Evolutionary conservation across 1,284 basidiomycete species (phyloP).

Genomic region (Serendipita sp.): DNA sequence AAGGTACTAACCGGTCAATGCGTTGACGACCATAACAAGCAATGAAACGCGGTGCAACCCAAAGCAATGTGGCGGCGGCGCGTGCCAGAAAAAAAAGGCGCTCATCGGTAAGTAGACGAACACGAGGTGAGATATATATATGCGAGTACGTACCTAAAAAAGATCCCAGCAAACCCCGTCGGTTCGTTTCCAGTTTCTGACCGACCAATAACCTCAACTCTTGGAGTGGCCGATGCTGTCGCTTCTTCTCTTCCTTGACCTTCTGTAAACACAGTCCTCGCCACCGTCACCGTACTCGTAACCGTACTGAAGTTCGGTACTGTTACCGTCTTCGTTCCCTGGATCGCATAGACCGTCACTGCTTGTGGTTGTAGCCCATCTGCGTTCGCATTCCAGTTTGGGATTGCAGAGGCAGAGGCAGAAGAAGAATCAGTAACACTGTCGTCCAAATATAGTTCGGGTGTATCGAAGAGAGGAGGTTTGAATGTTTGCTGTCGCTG

Average conservation of each 20-base stretch:
- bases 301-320: neutral
- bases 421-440: neutral
- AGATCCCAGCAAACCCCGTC: constrained; percentile 48
- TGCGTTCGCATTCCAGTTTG: too few species aligned
- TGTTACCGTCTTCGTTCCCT: neutral
- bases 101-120: constrained; percentile 6
- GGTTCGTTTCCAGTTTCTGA: constrained; percentile 12
- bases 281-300: neutral
- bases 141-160: constrained; percentile 44
- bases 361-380: neutral
- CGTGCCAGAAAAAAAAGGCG: constrained; percentile 6
- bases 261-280: neutral
- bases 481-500: neutral
- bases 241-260: neutral
- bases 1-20: constrained; percentile 39
- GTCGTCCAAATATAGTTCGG: neutral
- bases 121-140: too few species aligned
- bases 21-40: neutral
- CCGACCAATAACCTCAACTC: neutral
- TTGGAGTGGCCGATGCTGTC: neutral
- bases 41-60: constrained; percentile 7
- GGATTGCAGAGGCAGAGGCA: too few species aligned
- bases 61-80: neutral
- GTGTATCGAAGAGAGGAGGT: neutral
- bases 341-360: neutral